Base-by-base conservation (phyloP, 1,284 basidiomycete genomes). In the Melampsora larici-populina region DNA sequence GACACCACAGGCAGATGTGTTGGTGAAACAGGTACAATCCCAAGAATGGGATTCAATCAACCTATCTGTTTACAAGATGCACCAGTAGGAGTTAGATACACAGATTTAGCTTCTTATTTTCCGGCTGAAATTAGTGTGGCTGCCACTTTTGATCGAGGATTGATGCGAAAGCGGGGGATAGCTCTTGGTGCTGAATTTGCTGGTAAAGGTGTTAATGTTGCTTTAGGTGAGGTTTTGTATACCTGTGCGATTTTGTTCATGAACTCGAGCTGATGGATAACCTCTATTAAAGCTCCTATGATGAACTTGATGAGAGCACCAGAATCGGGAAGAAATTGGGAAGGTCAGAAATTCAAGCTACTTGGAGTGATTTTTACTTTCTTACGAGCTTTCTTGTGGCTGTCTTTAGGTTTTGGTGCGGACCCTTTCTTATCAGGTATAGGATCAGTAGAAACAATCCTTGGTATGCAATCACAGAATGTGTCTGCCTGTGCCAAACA, bases 401-500 rank as follows among this genome's bases (percentile, higher is more conserved):
- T 63, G 1, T 18, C 8, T 58, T 29, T 43, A 78, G 76, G 67
- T 40, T 70, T 48, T 51, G 76, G 68, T 26, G 68, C 69, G 21
- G 81, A 82, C 29, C 70, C 74, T n/a, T 82, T 81, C 78, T 78
- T 84, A 24, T 80, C 71, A 51, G 83, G 82, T 21, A 81, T 81
- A 69, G 81, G 79, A n/a, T 80, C 80, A 9, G 78, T 79, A 77
- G 77, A 80, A 51, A 81, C 80, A 1, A 80, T 82, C 13, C 79
- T 79, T 18, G 82, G 81, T 40, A 79, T 82, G 5, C 83, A 84
- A 78, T 78, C 79, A n/a, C 76, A 79, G 17, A 81, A 82, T 68
- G 82, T 82, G 2, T 81, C 81, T 72, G 81, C 83, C 13, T 80
- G 74, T 21, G 63, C 81, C 60, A 84, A 84, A 79, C 83, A 84